phyloP scores from a whole-genome alignment of 192 early-diverging fungal genomes.

The Pilobolus umbonatus region DNA sequence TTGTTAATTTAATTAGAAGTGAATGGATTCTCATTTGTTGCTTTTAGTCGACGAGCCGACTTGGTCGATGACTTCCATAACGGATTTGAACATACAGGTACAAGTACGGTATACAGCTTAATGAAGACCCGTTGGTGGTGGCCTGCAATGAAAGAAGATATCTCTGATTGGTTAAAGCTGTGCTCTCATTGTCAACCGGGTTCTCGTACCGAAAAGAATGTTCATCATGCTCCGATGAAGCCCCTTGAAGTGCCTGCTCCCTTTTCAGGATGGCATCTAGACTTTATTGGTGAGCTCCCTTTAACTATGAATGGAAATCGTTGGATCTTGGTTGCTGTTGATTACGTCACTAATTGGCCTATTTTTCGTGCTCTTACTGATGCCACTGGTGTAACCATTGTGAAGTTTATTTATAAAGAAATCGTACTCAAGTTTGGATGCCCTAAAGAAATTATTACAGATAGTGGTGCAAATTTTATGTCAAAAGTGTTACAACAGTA shows the following conservation, averaged over 20 bases:
- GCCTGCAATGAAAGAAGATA: slow-evolving; percentile 8
- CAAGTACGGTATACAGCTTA: neutral
- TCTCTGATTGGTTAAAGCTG: neutral
- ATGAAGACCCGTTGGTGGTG: slow-evolving; percentile 12
- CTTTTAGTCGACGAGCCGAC: neutral
- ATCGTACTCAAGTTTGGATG: slow-evolving; percentile 19
- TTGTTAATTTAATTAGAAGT: too few species aligned
- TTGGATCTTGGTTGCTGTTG: slow-evolving; percentile 26
- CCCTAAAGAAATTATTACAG: slow-evolving; percentile 16
- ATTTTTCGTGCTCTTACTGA: slow-evolving; percentile 10
- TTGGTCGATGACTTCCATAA: slow-evolving; percentile 7
- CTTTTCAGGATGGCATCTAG: neutral
- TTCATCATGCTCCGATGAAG: slow-evolving; percentile 4
- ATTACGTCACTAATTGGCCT: slow-evolving; percentile 28
- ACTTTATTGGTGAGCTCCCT: slow-evolving; percentile 15
- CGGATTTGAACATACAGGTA: neutral
- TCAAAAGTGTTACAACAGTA: slow-evolving; percentile 4
- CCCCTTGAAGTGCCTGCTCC: neutral
- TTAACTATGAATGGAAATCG: neutral
- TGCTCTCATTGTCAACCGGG: slow-evolving; percentile 9
- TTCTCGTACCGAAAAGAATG: neutral
- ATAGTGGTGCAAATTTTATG: slow-evolving; percentile 27
- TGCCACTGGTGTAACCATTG: slow-evolving; percentile 12
- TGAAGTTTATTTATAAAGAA: slow-evolving; percentile 25
- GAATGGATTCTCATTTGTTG: too few species aligned